Evolutionary conservation across 441 rosid species (phyloP).

Genomic region (Theobroma grandiflorum): DNA sequence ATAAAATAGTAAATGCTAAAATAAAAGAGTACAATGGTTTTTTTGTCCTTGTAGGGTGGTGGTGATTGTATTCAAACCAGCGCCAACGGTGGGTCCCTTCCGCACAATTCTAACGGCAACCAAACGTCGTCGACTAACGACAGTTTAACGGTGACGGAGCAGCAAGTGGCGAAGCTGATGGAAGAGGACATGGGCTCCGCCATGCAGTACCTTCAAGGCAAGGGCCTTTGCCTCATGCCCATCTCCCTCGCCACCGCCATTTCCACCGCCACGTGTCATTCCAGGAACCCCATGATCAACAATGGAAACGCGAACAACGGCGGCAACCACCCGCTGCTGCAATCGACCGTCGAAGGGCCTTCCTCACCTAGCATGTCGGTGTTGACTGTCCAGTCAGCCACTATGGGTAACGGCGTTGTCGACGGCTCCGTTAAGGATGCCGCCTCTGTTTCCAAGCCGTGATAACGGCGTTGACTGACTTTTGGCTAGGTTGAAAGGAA

Average conservation of each 20-base stretch:
- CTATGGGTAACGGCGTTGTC: slow-evolving; percentile 45
- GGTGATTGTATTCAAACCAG: slow-evolving; percentile 56
- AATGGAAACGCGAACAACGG: neutral
- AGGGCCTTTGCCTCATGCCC: slow-evolving; percentile 97
- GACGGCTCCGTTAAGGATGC: slow-evolving; percentile 68
- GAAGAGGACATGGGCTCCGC: slow-evolving; percentile 98
- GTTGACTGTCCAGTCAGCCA: slow-evolving; percentile 74
- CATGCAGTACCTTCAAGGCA: slow-evolving; percentile 95
- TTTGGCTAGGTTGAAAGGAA: neutral
- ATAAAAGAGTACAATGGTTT: neutral
- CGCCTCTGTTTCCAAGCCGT: slow-evolving; percentile 76
- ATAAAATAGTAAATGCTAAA: too few relatives aligned
- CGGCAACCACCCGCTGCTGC: slow-evolving; percentile 30
- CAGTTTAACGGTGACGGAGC: slow-evolving; percentile 60
- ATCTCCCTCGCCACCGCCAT: slow-evolving; percentile 87
- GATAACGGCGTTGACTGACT: slow-evolving; percentile 45
- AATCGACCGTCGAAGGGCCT: slow-evolving; percentile 60
- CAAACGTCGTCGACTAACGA: slow-evolving; percentile 41
- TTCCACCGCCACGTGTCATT: slow-evolving; percentile 72
- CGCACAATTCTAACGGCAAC: slow-evolving; percentile 37
- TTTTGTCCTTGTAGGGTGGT: slow-evolving; percentile 41
- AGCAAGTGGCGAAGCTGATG: slow-evolving; percentile 93
- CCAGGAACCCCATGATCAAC: slow-evolving; percentile 44
- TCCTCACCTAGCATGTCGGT: slow-evolving; percentile 79
- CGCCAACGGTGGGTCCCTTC: slow-evolving; percentile 26